Evolutionary conservation across 306 rosid species (phyloP).

Genomic region (Dalbergia oliveri): DNA sequence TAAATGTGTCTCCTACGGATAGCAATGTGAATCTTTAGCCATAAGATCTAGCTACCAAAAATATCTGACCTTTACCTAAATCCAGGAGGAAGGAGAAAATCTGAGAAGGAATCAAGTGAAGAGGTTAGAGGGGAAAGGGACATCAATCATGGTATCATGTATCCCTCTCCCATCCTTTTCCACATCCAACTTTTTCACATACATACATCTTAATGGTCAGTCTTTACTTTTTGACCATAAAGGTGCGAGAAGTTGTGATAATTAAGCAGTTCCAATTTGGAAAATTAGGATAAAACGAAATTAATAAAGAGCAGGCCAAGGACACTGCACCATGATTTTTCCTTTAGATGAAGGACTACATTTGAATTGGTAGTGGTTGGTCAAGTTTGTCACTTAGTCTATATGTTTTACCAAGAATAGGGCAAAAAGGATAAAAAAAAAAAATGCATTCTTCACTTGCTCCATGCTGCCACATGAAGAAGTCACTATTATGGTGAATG

Average conservation of each 20-base stretch:
- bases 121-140: slow-evolving; percentile 41
- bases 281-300: slow-evolving; percentile 12
- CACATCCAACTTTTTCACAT: slow-evolving; percentile 41
- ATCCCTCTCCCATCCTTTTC: slow-evolving; percentile 45
- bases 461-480: slow-evolving; percentile 12
- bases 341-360: not conserved
- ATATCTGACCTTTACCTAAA: slow-evolving; percentile 43
- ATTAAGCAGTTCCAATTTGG: not conserved
- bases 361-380: slow-evolving; percentile 36
- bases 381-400: slow-evolving; percentile 31
- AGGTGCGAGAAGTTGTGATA: not conserved
- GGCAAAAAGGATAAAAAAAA: not conserved
- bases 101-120: slow-evolving; percentile 26
- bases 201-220: slow-evolving; percentile 47
- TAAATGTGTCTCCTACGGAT: slow-evolving; percentile 25
- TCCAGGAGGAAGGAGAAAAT: slow-evolving; percentile 46
- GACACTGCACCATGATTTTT: slow-evolving; percentile 2
- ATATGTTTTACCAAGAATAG: slow-evolving; percentile 21
- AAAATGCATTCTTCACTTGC: not conserved
- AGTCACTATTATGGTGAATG: slow-evolving; percentile 15
- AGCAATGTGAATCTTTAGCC: slow-evolving; percentile 19
- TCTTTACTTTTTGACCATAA: slow-evolving; percentile 44
- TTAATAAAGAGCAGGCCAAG: slow-evolving; percentile 25
- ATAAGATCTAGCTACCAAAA: slow-evolving; percentile 35
- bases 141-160: slow-evolving; percentile 31